Evolutionary conservation across 768 basidiomycete genomes (phyloP).

Genomic region (Chalciporus sphaerocephalus): DNA sequence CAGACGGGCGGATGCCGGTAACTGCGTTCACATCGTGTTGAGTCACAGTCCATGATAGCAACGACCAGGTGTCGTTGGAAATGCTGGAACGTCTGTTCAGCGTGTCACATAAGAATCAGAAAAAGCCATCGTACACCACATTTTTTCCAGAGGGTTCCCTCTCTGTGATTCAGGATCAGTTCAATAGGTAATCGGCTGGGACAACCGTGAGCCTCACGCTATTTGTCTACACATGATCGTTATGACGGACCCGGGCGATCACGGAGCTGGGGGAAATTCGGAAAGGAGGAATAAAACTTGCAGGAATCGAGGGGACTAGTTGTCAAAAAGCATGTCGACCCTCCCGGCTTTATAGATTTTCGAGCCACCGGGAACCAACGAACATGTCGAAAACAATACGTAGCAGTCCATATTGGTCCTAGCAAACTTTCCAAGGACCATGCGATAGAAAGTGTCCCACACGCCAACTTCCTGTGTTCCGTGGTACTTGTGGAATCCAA

Average conservation of each 20-base stretch:
- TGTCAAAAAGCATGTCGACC: background rate
- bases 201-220: constrained; percentile 51
- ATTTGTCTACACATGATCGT: constrained; percentile 65
- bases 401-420: constrained; percentile 25
- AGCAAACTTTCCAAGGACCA: constrained; percentile 19
- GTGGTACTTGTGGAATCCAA: constrained; percentile 18
- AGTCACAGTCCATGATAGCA: constrained; percentile 74
- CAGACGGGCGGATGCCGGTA: constrained; percentile 56
- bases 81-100: constrained; percentile 44
- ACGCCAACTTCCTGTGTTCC: constrained; percentile 26
- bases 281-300: constrained; percentile 12
- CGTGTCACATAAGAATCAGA: constrained; percentile 3
- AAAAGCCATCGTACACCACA: constrained; percentile 52
- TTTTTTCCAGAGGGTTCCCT: constrained; percentile 71
- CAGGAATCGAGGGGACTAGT: constrained; percentile 2
- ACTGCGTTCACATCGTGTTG: constrained; percentile 58
- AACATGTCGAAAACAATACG: constrained; percentile 28
- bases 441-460: constrained; percentile 27
- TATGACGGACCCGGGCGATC: background rate
- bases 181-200: background rate
- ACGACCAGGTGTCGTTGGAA: constrained; percentile 73
- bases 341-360: constrained; percentile 29
- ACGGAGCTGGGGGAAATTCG: background rate
- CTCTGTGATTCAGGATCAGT: constrained; percentile 37
- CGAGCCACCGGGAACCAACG: constrained; percentile 21